Base-by-base conservation (phyloP, 768 basidiomycete genomes). In the Chalciporus piperatus region DNA sequence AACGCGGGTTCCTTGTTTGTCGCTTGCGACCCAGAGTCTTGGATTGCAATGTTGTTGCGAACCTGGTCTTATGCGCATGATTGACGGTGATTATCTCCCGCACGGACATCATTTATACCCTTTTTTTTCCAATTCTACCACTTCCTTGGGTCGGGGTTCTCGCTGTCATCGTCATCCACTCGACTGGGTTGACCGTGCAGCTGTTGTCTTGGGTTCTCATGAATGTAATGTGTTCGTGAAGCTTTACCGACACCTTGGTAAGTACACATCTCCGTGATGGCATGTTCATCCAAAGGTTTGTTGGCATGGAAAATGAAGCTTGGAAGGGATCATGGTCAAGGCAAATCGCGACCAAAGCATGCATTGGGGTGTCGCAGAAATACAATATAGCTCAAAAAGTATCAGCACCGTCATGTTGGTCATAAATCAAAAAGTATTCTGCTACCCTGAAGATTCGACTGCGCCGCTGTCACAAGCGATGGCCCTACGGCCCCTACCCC, bases 51-150 rank as follows among this genome's bases (percentile, higher is more conserved):
- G 48, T 61, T 60, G 47, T 47, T 14, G 28, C 22, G 39, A 47
- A 37, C 19, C 11, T 51, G 42, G 20, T 37, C 38, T 25, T 40
- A 46, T 44, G 48, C 41, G 52, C 32, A 51, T 59, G 58, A 48
- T 57, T 54, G 41, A 60, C 61, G 61, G 61, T 63, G 58, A 62
- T 62, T 62, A 62, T 60, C 49, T 54, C 23, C 50, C 23, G 61
- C 58, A 54, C 47, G 61, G 51, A 23, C 38, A 23, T 47, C 39
- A 45, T 16, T n/a, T 20, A 32, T 48, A 41, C 46, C 42, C 20
- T 41, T 23, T 46, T n/a, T 50, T 45, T 42, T 27, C 28, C 45
- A 52, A 50, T 12, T n/a, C 32, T 22, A 2, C 17, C 4, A 39
- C 48, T 42, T 47, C 44, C 43, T 22, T 28, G 11, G 13, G 4